Percentiles rank a stretch among this genome's conserved stretches.
These are phyloP conservation scores for Microdochium bolleyi DNA, from an alignment of 2,329 filamentous ascomycete species.

Conservation along the genomic window DNA sequence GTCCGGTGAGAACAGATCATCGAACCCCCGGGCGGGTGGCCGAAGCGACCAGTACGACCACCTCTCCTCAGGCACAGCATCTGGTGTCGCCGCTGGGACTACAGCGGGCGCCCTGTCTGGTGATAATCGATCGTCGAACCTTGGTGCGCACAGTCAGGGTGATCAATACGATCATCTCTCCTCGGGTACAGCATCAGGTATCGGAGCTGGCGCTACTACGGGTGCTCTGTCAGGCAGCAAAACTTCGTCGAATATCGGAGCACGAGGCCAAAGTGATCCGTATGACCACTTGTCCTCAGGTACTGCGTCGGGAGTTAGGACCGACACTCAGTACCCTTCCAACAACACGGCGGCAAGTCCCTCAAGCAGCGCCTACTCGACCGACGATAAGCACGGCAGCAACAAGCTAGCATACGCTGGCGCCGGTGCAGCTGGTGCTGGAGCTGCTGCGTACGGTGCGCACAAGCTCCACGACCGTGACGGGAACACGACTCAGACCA, in stretches of 20 bases:
- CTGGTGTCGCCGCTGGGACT: not conserved
- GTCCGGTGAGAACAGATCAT: no score
- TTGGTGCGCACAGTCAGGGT: not conserved
- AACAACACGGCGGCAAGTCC: not conserved
- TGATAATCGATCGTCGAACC: not conserved
- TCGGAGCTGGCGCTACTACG: slow-evolving; percentile 5
- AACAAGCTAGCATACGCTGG: not conserved
- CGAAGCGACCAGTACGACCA: not conserved
- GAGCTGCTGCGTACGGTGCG: not conserved
- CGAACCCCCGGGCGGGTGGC: not conserved
- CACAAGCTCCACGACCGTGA: not conserved
- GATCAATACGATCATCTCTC: not conserved
- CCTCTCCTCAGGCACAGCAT: not conserved
- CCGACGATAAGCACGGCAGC: not conserved
- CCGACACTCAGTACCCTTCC: no score
- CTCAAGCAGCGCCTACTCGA: not conserved
- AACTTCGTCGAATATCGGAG: no score
- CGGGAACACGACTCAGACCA: not conserved
- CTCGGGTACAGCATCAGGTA: not conserved
- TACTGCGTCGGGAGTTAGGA: no score
- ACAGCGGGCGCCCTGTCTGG: not conserved
- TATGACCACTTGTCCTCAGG: no score
- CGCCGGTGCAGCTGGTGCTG: not conserved
- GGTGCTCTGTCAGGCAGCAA: not conserved
- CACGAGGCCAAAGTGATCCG: no score